Percentiles rank a stretch among this genome's conserved stretches.
phyloP scores from a whole-genome alignment of 2,329 filamentous ascomycete genomes.

The Colletotrichum liriopes region DNA sequence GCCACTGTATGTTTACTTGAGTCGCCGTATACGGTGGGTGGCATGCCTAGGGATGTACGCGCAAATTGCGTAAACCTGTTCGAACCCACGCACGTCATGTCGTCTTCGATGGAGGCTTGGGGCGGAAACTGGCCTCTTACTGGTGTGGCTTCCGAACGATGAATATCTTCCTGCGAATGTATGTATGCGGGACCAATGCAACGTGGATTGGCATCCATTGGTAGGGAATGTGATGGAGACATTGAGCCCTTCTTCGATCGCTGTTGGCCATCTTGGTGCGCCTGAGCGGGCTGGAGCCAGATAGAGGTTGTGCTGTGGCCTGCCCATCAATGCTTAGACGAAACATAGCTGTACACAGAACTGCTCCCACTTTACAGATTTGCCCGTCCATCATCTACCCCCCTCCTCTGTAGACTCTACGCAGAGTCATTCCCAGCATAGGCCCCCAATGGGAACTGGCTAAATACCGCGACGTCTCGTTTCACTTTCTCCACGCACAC shows the following conservation, averaged over 20 bases:
- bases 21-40: not conserved
- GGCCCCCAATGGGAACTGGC: slow-evolving; percentile 18
- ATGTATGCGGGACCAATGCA: not conserved
- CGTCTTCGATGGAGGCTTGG: slow-evolving; percentile 13
- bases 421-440: not conserved
- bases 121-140: not conserved
- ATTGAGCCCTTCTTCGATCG: not conserved
- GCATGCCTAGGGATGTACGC: not conserved
- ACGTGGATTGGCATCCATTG: slow-evolving; percentile 1
- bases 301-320: slow-evolving; percentile 6
- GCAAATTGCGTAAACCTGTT: not conserved
- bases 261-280: not conserved
- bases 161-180: not conserved
- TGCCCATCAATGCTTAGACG: slow-evolving; percentile 22
- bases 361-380: not conserved
- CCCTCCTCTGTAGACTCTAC: slow-evolving; percentile 1
- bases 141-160: not conserved
- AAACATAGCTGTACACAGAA: slow-evolving; percentile 11
- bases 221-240: not conserved
- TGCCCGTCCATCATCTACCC: slow-evolving; percentile 1
- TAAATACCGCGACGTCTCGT: not conserved
- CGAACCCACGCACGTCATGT: not conserved
- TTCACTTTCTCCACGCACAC: slow-evolving; percentile 29
- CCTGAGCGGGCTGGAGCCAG: slow-evolving; percentile 4
- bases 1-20: not conserved